Base-by-base conservation (phyloP, 805 yeast genomes). In the Saturnispora dispora region DNA sequence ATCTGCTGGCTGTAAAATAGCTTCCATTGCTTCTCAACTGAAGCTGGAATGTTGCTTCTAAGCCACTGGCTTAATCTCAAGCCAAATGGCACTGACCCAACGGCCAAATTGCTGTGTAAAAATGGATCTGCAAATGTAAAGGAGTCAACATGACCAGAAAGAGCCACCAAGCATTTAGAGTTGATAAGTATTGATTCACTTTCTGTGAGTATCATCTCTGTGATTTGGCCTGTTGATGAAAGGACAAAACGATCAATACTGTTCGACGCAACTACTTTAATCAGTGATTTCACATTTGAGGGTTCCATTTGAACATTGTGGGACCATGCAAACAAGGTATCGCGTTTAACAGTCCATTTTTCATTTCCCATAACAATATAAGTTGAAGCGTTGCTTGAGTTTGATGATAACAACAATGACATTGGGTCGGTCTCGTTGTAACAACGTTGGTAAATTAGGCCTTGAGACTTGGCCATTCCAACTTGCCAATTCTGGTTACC, bases 321-420 rank as follows among this genome's bases (percentile, higher is more conserved):
- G 0, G 75, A 64, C 80, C 80, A 76, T 5, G 79, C 77, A 11
- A 75, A 63, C 10, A 76, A 53, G 48, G 62, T 63, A 13, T 65
- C 62, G 45, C 67, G 67, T 32, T 64, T 68, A 17, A 75, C 62
- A 6, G 58, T 58, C 79, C 79, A 75, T 15, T 52, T 41, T 2
- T 32, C 50, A 18, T 23, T 13, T 8, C 33, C 41, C 35, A 47
- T 22, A 25, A 47, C 41, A 15, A 42, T 37, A 25, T 41, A 47
- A 17, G 45, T 22, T 13, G 41, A 32, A 6, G 39, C 33, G 11
- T 66, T 67, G 30, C 65, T 58, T 58, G 64, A 55, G 48, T 63
- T 70, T 32, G 70, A 68, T n/a, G 75, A 64, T 9, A 69, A 46
- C 17, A 71, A 50, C 5, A 71, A 48, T 1, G 71, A 62, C 58